A percentile compares a stretch with the other conserved stretches of the same genome.
Conservation (phyloP, 2,329 filamentous ascomycete genomes). For the Fusarium veterinarium region DNA sequence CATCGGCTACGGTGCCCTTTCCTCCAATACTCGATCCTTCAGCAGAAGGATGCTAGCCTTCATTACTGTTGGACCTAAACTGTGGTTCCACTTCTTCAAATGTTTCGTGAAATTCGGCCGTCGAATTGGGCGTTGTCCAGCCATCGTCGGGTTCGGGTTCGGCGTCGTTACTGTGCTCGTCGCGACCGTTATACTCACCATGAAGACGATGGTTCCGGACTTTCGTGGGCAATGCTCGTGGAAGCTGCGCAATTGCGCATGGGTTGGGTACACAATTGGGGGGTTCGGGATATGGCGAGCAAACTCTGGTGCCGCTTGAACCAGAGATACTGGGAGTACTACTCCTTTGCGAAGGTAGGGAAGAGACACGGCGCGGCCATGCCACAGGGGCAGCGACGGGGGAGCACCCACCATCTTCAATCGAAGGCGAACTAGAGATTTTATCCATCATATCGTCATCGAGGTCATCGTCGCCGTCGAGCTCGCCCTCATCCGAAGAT, state of each 20-base stretch:
- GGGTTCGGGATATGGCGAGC: constrained; percentile 57
- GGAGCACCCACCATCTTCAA: constrained; percentile 94
- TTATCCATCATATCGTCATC: constrained; percentile 98
- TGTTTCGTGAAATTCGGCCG: constrained; percentile 20
- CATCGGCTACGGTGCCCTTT: background rate
- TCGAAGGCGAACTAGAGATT: constrained; percentile 98
- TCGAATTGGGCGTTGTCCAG: constrained; percentile 16
- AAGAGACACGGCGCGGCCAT: constrained; percentile 60
- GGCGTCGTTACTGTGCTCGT: constrained; percentile 48
- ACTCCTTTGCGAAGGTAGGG: constrained; percentile 51
- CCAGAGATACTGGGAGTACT: constrained; percentile 44
- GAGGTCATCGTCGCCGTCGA: constrained; percentile 76
- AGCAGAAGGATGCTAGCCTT: constrained; percentile 39
- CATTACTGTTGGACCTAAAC: background rate
- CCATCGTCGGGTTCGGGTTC: constrained; percentile 29
- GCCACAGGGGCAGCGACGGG: constrained; percentile 50
- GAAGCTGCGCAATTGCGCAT: constrained; percentile 37
- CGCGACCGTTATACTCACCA: constrained; percentile 58
- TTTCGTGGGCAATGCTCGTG: constrained; percentile 24
- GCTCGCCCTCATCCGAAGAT: constrained; percentile 69
- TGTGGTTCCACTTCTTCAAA: constrained; percentile 1
- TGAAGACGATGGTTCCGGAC: constrained; percentile 58
- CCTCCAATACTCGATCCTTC: constrained; percentile 3
- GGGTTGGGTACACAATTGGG: constrained; percentile 46
- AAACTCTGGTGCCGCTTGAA: constrained; percentile 39